Conservation (phyloP, 2,329 filamentous ascomycete genomes). For the Colletotrichum zoysiae region DNA sequence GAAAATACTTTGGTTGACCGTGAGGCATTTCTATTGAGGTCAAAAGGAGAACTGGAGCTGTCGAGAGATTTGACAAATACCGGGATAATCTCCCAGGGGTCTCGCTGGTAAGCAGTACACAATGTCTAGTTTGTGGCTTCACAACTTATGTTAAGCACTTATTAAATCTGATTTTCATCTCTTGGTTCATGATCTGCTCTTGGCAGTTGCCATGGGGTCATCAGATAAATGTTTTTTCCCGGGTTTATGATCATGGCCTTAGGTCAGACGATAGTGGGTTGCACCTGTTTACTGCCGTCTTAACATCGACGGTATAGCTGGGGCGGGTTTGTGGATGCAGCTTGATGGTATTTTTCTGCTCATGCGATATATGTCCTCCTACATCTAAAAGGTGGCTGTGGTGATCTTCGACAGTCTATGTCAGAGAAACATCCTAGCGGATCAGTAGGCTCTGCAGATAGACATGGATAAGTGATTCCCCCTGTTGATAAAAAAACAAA, state of each 20-base stretch:
- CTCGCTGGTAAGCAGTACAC: too few species aligned
- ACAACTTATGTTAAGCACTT: neutral
- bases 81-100: too few species aligned
- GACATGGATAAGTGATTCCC: conserved; percentile 18
- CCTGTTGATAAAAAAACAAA: conserved; percentile 21
- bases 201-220: neutral
- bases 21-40: neutral
- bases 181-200: neutral
- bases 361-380: neutral
- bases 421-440: conserved; percentile 22
- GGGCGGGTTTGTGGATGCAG: too few species aligned
- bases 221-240: neutral
- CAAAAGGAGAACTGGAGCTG: neutral
- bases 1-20: neutral
- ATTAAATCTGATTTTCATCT: neutral
- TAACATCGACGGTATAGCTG: neutral
- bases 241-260: neutral
- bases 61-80: neutral
- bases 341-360: too few species aligned
- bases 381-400: conserved; percentile 12
- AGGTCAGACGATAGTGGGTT: neutral
- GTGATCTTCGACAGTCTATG: conserved; percentile 27
- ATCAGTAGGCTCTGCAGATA: neutral
- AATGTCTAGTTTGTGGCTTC: neutral
- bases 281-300: neutral